Percentiles rank a stretch among this genome's conserved stretches.
These are phyloP conservation scores for Elsinoe necatrix DNA, from an alignment of 2,329 filamentous ascomycete species.

Conservation along the genomic window DNA sequence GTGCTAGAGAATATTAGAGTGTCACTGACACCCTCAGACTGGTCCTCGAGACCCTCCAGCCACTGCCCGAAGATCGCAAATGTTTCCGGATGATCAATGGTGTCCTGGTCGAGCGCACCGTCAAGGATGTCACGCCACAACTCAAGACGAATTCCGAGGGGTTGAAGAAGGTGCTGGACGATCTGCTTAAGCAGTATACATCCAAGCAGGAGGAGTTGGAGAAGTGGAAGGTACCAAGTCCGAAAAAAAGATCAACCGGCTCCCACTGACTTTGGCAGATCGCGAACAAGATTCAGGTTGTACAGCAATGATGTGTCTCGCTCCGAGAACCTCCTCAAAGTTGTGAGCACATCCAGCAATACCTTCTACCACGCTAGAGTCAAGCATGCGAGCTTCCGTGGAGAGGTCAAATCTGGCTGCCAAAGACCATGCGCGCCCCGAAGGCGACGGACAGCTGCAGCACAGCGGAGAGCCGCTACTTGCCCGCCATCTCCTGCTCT, in stretches of 20 bases:
- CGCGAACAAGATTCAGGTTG: slow-evolving; percentile 82
- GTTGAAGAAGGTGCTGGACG: slow-evolving; percentile 85
- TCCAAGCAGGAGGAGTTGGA: slow-evolving; percentile 89
- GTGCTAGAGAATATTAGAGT: background rate
- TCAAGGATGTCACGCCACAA: slow-evolving; percentile 83
- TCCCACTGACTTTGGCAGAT: slow-evolving; percentile 47
- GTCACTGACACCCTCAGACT: slow-evolving; percentile 51
- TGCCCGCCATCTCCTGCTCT: no score
- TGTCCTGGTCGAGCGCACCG: slow-evolving; percentile 86
- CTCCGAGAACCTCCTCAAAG: no score
- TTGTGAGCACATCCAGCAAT: no score
- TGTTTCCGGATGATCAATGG: slow-evolving; percentile 99
- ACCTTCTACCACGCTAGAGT: no score
- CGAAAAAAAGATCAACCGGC: background rate
- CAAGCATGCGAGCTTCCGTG: no score
- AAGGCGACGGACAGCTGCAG: no score
- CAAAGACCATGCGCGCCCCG: no score
- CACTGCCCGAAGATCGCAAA: slow-evolving; percentile 76
- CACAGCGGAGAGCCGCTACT: no score
- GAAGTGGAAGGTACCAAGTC: slow-evolving; percentile 79
- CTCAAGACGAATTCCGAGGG: slow-evolving; percentile 91
- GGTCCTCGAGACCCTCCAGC: slow-evolving; percentile 83
- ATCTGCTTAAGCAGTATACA: slow-evolving; percentile 95
- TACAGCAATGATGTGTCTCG: slow-evolving; percentile 68
- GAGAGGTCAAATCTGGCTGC: no score